These are phyloP conservation scores for Penicillium sp. DNA, from an alignment of 2,329 filamentous ascomycete species.

Conservation along the genomic window DNA sequence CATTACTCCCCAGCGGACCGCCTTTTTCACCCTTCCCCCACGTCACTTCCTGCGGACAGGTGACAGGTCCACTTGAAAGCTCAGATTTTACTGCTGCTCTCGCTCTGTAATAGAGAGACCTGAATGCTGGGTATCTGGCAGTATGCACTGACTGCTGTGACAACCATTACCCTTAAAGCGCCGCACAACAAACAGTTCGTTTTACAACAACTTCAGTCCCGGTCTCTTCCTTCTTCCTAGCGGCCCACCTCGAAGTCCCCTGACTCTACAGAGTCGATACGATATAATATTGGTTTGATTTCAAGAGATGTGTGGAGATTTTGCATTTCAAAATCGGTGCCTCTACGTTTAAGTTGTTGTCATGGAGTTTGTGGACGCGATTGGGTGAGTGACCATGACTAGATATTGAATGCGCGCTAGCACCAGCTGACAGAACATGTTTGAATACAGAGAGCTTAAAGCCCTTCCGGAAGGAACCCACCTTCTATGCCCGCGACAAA, in stretches of 20 bases:
- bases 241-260: neutral
- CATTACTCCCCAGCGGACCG: neutral
- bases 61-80: neutral
- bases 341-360: conserved; percentile 11
- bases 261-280: neutral
- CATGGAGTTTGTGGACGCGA: conserved; percentile 45
- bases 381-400: conserved; percentile 36
- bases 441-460: conserved; percentile 42
- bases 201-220: neutral
- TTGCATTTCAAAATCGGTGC: conserved; percentile 4
- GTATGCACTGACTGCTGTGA: neutral
- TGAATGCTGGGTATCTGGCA: neutral
- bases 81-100: neutral
- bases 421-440: conserved; percentile 10
- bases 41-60: neutral
- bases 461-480: conserved; percentile 54
- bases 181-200: neutral
- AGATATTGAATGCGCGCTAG: neutral
- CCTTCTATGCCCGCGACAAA: conserved; percentile 67
- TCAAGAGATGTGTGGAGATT: conserved; percentile 19
- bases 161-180: neutral
- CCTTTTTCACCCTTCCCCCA: neutral
- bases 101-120: neutral
- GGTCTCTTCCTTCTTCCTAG: neutral
- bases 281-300: neutral